Conservation (phyloP, 768 basidiomycete genomes). For the Podaxis rugospora region DNA sequence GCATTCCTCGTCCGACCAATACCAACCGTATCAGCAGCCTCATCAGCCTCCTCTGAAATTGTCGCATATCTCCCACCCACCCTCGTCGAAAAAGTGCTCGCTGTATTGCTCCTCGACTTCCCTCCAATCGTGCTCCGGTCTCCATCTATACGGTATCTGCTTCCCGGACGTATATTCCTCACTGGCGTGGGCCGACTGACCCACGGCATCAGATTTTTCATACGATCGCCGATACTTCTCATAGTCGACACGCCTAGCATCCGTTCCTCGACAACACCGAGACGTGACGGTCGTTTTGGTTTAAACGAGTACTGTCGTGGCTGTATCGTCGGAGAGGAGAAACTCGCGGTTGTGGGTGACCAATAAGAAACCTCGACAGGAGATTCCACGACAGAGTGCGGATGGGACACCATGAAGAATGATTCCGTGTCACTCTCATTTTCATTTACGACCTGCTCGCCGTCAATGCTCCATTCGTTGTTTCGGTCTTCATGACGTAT, state of each 20-base stretch:
- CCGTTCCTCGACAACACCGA: neutral
- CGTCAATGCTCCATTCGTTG: conserved; percentile 17
- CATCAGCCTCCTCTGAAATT: conserved; percentile 10
- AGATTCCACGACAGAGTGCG: conserved; percentile 1
- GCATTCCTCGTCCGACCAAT: neutral
- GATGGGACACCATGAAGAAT: conserved; percentile 3
- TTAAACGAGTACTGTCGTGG: neutral
- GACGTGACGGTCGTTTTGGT: neutral
- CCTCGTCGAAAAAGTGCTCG: conserved; percentile 5
- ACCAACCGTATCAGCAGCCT: neutral
- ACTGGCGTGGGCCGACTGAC: neutral
- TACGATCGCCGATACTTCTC: neutral
- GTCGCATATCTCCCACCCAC: neutral
- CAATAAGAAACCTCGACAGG: neutral
- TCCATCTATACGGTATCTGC: neutral
- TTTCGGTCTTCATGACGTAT: conserved; percentile 8
- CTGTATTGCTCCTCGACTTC: neutral
- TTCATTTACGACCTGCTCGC: neutral
- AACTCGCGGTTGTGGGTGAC: neutral
- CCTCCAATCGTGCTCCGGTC: neutral
- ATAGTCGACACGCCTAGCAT: neutral
- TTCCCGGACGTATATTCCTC: neutral
- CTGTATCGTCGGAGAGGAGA: neutral
- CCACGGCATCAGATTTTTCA: conserved; percentile 7
- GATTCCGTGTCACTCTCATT: conserved; percentile 8